These are phyloP conservation scores for Coleophoma crateriformis DNA, from an alignment of 2,329 filamentous ascomycete genomes.

Conservation along the genomic window DNA sequence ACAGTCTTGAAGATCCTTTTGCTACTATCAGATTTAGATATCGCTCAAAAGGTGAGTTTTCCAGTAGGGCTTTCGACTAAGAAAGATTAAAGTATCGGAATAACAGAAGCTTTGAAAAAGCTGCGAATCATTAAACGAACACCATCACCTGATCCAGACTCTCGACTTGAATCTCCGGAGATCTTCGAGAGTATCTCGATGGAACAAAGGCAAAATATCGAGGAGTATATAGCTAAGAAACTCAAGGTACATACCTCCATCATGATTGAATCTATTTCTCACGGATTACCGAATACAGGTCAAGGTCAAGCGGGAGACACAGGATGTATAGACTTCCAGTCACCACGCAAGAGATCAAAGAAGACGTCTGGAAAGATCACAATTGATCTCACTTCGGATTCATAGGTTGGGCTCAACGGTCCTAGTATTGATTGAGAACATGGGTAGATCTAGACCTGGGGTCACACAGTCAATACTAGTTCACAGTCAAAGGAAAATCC, in stretches of 20 bases:
- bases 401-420: background rate
- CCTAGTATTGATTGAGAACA: background rate
- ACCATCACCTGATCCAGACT: slow-evolving; percentile 4
- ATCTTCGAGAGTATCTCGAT: background rate
- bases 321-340: background rate
- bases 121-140: slow-evolving; percentile 14
- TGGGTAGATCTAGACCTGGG: background rate
- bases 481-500: background rate
- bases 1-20: slow-evolving; percentile 12
- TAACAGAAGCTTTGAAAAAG: slow-evolving; percentile 13
- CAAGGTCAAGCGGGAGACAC: slow-evolving; percentile 4
- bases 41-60: slow-evolving; percentile 12
- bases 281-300: background rate
- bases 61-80: background rate
- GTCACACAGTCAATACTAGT: background rate
- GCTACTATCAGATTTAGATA: slow-evolving; percentile 20
- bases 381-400: slow-evolving; percentile 8
- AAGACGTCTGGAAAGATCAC: slow-evolving; percentile 6
- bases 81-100: background rate
- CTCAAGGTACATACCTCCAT: background rate
- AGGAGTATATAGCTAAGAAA: background rate
- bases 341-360: background rate
- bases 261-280: background rate
- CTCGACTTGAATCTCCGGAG: background rate
- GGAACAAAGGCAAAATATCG: background rate